Evolutionary conservation across 768 basidiomycete genomes (phyloP).

Genomic region (Suillus clintonianus): DNA sequence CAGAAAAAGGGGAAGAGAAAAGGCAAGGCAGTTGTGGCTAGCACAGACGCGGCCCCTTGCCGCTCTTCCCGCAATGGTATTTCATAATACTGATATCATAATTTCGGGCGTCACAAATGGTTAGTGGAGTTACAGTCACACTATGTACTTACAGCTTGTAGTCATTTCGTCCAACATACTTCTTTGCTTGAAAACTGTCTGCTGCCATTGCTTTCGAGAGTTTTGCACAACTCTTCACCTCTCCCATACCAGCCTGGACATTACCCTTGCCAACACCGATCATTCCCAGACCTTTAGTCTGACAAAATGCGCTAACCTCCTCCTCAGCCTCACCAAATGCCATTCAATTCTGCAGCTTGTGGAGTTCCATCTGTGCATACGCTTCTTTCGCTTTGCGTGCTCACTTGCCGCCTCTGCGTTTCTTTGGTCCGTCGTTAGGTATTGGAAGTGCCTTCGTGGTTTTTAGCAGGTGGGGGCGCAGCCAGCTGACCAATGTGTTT

Average conservation of each 20-base stretch:
- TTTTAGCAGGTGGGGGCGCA: slow-evolving; percentile 92
- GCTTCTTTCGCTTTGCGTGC: slow-evolving; percentile 99
- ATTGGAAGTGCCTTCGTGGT: slow-evolving; percentile 91
- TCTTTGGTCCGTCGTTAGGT: slow-evolving; percentile 94
- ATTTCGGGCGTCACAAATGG: neutral
- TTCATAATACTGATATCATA: neutral
- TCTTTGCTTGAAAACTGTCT: too few relatives aligned
- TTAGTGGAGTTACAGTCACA: too few relatives aligned
- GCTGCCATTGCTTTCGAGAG: too few relatives aligned
- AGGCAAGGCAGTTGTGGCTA: neutral
- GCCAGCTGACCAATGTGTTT: slow-evolving; percentile 89
- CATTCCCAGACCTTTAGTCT: slow-evolving; percentile 99
- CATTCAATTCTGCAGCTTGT: slow-evolving; percentile 97
- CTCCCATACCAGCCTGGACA: slow-evolving; percentile 84
- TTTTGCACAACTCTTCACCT: slow-evolving; percentile 90
- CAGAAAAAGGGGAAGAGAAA: neutral
- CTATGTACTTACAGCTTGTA: too few relatives aligned
- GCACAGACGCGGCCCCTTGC: neutral
- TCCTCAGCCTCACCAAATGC: slow-evolving; percentile 93
- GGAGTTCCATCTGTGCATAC: slow-evolving; percentile 93
- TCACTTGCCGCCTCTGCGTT: slow-evolving; percentile 92
- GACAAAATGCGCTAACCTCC: slow-evolving; percentile 94
- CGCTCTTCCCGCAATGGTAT: neutral
- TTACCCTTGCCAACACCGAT: slow-evolving; percentile 86
- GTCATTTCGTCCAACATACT: too few relatives aligned